Conservation (phyloP, 176 grass and related monocot species). For the Avena sativa region DNA sequence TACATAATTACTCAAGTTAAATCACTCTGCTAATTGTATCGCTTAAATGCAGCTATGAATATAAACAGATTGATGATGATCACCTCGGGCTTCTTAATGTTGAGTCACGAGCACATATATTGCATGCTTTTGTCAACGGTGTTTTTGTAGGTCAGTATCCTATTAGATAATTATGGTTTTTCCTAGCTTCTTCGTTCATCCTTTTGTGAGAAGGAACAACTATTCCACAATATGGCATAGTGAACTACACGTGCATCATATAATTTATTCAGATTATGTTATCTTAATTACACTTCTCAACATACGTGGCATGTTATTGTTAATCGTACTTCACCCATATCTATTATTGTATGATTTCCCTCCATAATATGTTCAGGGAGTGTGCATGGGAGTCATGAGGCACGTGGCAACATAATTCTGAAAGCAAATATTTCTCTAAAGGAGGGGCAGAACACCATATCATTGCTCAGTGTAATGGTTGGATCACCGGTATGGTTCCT, state of each 20-base stretch:
- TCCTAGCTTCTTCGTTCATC: neutral
- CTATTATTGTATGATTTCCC: neutral
- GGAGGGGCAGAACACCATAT: slow-evolving; percentile 72
- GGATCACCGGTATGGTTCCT: slow-evolving; percentile 82
- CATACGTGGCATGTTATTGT: neutral
- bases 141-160: slow-evolving; percentile 61
- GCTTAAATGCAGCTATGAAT: slow-evolving; percentile 73
- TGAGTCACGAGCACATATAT: slow-evolving; percentile 73
- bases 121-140: slow-evolving; percentile 88
- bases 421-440: slow-evolving; percentile 49
- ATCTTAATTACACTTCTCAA: slow-evolving; percentile 9
- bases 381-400: slow-evolving; percentile 66
- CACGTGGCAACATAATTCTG: slow-evolving; percentile 49
- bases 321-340: neutral
- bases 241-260: slow-evolving; percentile 1
- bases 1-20: slow-evolving; percentile 3
- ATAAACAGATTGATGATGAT: slow-evolving; percentile 40
- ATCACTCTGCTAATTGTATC: neutral
- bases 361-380: slow-evolving; percentile 55
- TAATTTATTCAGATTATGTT: neutral
- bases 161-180: neutral
- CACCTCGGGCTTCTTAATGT: slow-evolving; percentile 58
- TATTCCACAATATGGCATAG: neutral
- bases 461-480: slow-evolving; percentile 90
- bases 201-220: slow-evolving; percentile 15